These are phyloP conservation scores for Nannizzia gypsea DNA, from an alignment of 2,329 filamentous ascomycete species.

Conservation along the genomic window DNA sequence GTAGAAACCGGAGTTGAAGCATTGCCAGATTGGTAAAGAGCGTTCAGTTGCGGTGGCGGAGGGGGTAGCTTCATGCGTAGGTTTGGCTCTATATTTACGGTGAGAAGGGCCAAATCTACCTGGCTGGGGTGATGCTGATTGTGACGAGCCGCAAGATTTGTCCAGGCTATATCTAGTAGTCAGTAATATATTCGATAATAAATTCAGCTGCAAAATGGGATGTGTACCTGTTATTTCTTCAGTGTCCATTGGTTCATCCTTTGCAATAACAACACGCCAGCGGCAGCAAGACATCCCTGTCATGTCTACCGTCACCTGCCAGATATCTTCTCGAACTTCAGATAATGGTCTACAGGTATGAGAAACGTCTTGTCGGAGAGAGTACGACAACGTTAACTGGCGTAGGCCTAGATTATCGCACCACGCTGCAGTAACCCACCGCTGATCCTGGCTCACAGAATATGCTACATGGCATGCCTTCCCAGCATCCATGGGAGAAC, in stretches of 20 bases:
- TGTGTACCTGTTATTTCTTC: slow-evolving; percentile 41
- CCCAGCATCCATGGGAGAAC: slow-evolving; percentile 46
- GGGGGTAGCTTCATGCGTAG: slow-evolving; percentile 25
- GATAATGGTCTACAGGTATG: slow-evolving; percentile 27
- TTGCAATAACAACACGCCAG: slow-evolving; percentile 47
- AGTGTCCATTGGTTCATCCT: slow-evolving; percentile 39
- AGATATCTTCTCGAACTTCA: slow-evolving; percentile 46
- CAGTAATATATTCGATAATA: neutral
- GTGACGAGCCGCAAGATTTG: slow-evolving; percentile 26
- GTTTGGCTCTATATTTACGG: slow-evolving; percentile 26
- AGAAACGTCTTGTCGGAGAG: slow-evolving; percentile 33
- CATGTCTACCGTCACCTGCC: slow-evolving; percentile 45
- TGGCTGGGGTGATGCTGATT: slow-evolving; percentile 26
- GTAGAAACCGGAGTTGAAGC: slow-evolving; percentile 30
- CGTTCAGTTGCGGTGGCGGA: slow-evolving; percentile 23
- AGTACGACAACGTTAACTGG: slow-evolving; percentile 44
- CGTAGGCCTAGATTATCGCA: slow-evolving; percentile 45
- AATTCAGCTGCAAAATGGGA: slow-evolving; percentile 15
- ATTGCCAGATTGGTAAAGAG: slow-evolving; percentile 19
- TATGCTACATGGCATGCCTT: slow-evolving; percentile 49
- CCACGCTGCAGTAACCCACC: slow-evolving; percentile 51
- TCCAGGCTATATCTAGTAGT: slow-evolving; percentile 24
- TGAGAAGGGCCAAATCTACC: slow-evolving; percentile 28
- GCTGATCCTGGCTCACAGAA: slow-evolving; percentile 42
- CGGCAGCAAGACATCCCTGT: slow-evolving; percentile 40